A percentile compares a stretch with the other conserved stretches of the same genome.
Evolutionary conservation across 1,284 basidiomycete genomes (phyloP).

Genomic region (Trichosporon sp.): DNA sequence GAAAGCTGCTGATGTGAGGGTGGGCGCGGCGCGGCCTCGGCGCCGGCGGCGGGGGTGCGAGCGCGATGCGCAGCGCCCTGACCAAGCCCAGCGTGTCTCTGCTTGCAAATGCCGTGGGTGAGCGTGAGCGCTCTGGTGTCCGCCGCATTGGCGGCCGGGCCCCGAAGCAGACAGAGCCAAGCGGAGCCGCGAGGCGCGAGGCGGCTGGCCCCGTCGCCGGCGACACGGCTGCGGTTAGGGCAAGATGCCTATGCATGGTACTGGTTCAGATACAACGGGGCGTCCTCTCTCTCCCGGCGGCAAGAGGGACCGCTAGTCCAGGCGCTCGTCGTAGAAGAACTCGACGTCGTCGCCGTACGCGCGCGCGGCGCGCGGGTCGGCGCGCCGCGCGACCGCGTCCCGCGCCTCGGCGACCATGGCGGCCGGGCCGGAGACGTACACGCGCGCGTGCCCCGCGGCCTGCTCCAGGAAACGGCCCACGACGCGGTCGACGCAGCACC

Average conservation of each 20-base stretch:
- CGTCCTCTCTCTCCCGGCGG: too few relatives aligned
- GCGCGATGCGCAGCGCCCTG: background rate
- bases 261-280: background rate
- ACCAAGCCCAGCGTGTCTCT: too few relatives aligned
- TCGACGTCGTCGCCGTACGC: conserved; percentile 26
- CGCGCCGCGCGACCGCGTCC: conserved; percentile 24
- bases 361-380: conserved; percentile 20
- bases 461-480: conserved; percentile 8
- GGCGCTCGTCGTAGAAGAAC: conserved; percentile 28
- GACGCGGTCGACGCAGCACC: background rate
- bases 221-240: too few relatives aligned
- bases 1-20: background rate
- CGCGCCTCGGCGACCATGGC: conserved; percentile 27
- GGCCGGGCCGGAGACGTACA: conserved; percentile 30
- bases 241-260: too few relatives aligned
- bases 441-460: conserved; percentile 8
- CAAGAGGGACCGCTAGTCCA: conserved; percentile 21
- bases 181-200: too few relatives aligned
- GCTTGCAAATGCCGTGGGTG: too few relatives aligned
- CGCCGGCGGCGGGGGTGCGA: background rate
- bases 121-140: too few relatives aligned
- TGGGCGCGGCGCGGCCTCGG: background rate
- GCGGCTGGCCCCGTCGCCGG: too few relatives aligned
- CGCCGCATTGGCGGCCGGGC: too few relatives aligned
- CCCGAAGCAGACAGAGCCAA: too few relatives aligned